A percentile compares a stretch with the other conserved stretches of the same genome.
These are phyloP conservation scores for Marasmius tenuissimus DNA, from an alignment of 1,284 basidiomycete species.

Conservation along the genomic window DNA sequence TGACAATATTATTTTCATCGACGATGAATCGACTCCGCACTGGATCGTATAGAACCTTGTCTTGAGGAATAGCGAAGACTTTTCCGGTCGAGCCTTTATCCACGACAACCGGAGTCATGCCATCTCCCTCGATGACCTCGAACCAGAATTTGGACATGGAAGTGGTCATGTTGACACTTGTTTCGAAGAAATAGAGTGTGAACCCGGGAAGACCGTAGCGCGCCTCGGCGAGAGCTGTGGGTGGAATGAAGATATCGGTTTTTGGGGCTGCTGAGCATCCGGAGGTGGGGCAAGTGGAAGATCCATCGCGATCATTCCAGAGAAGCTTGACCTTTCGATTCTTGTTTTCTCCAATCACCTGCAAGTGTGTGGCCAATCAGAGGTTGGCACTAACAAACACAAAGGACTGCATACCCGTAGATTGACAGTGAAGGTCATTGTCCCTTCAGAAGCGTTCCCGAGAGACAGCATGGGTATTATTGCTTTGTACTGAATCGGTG, in stretches of 20 bases:
- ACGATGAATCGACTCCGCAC: too few species aligned
- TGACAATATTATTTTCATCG: too few species aligned
- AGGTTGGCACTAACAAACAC: background rate
- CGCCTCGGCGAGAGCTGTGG: too few species aligned
- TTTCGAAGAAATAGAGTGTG: too few species aligned
- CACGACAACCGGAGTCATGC: background rate
- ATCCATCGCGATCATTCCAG: background rate
- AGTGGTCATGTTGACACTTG: background rate
- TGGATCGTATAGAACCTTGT: too few species aligned
- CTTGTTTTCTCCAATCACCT: background rate
- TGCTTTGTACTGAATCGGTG: constrained; percentile 18
- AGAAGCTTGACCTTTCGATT: background rate
- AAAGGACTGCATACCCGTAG: background rate
- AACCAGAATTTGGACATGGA: background rate
- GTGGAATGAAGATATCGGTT: too few species aligned
- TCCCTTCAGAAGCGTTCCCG: background rate
- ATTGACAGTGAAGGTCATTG: background rate
- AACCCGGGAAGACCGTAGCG: background rate
- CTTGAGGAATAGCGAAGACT: too few species aligned
- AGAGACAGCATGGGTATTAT: background rate
- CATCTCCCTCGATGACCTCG: background rate
- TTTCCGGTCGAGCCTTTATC: too few species aligned
- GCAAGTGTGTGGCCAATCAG: too few species aligned
- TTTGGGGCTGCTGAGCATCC: too few species aligned
- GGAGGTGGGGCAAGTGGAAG: background rate